Evolutionary conservation across 805 yeast species (phyloP).

Genomic region (Kluyveromyces nonfermentans): DNA sequence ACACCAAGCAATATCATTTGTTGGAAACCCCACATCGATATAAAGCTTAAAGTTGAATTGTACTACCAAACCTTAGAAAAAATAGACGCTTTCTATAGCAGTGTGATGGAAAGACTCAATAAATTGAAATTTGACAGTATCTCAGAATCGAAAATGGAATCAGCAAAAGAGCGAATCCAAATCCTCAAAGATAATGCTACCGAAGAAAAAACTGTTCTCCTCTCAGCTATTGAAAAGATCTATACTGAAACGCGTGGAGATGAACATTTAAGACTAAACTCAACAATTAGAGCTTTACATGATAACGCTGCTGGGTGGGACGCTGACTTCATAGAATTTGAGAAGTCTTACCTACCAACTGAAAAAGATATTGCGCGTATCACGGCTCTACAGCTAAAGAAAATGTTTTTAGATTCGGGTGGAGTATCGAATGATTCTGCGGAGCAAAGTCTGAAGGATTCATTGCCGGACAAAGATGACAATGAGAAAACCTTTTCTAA

Average conservation of each 20-base stretch:
- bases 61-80: constrained; percentile 45
- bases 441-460: constrained; percentile 5
- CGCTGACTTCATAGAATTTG: constrained; percentile 70
- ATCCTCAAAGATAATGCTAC: constrained; percentile 46
- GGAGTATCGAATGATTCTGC: constrained; percentile 7
- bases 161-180: constrained; percentile 51
- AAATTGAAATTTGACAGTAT: constrained; percentile 71
- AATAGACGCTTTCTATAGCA: constrained; percentile 54
- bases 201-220: constrained; percentile 41
- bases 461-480: background rate
- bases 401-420: constrained; percentile 52
- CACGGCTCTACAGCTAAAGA: constrained; percentile 77
- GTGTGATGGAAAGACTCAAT: constrained; percentile 58
- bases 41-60: constrained; percentile 56
- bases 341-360: constrained; percentile 68
- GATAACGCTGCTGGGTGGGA: constrained; percentile 86
- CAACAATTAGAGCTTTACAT: constrained; percentile 61
- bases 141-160: constrained; percentile 58
- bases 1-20: constrained; percentile 64
- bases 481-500: background rate
- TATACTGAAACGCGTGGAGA: constrained; percentile 50
- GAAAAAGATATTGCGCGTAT: constrained; percentile 88
- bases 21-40: constrained; percentile 66
- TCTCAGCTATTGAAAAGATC: constrained; percentile 38
- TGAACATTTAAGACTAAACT: constrained; percentile 62